Evolutionary conservation across 1,284 basidiomycete genomes (phyloP).

Genomic region (Cryptococcus wingfieldii): DNA sequence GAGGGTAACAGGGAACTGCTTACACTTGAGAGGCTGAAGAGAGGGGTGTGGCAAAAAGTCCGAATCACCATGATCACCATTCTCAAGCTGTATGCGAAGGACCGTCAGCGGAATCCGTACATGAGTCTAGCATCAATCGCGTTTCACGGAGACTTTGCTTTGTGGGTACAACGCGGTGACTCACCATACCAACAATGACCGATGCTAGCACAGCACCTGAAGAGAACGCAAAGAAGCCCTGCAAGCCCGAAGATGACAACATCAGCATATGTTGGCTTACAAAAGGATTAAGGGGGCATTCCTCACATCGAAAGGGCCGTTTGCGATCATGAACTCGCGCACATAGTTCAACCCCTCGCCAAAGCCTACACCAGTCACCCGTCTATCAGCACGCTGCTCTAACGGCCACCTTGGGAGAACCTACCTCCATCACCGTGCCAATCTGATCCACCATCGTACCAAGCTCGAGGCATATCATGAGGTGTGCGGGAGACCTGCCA

Average conservation of each 20-base stretch:
- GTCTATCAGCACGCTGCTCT: too few species aligned
- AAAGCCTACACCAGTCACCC: not conserved
- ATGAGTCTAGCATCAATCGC: not conserved
- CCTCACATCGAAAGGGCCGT: not conserved
- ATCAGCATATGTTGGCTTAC: not conserved
- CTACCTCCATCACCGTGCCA: not conserved
- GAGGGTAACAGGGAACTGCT: not conserved
- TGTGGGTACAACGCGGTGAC: not conserved
- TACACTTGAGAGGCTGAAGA: not conserved
- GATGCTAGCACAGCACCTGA: not conserved
- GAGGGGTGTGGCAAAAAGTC: not conserved
- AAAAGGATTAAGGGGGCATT: too few species aligned
- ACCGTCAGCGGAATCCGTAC: not conserved
- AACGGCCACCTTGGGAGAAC: not conserved
- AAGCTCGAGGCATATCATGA: too few species aligned
- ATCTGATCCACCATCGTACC: not conserved
- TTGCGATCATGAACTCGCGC: not conserved
- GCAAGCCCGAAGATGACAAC: not conserved
- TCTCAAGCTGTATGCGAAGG: not conserved
- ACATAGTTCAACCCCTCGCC: not conserved
- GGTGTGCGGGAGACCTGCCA: not conserved
- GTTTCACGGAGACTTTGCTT: not conserved
- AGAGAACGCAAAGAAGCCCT: conserved; percentile 1
- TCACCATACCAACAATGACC: not conserved
- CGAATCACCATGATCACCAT: not conserved